Evolutionary conservation across 208 protist species (phyloP).

Genomic region (Porcisia hertigi): DNA sequence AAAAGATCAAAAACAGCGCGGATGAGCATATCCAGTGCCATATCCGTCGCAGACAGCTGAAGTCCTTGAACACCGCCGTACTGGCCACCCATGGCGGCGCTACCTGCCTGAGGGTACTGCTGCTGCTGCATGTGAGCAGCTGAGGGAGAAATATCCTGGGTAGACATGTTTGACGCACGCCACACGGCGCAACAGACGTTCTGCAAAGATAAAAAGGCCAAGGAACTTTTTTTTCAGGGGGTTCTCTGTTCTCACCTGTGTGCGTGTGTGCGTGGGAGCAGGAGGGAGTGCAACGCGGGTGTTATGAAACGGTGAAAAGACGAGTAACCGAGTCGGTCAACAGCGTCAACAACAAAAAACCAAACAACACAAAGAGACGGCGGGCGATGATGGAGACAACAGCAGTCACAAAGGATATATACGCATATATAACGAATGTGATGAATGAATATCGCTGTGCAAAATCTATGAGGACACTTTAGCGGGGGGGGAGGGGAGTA

Average conservation of each 20-base stretch:
- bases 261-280: not conserved
- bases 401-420: no score
- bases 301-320: not conserved
- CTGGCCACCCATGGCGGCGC: slow-evolving; percentile 14
- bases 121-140: slow-evolving; percentile 1
- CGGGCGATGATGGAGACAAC: not conserved
- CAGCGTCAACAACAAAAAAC: no score
- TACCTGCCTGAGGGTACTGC: slow-evolving; percentile 7
- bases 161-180: slow-evolving; percentile 7
- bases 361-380: not conserved
- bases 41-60: slow-evolving; percentile 20
- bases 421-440: not conserved
- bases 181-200: not conserved
- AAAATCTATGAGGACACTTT: no score
- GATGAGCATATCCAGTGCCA: slow-evolving; percentile 50
- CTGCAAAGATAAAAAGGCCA: not conserved
- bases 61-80: slow-evolving; percentile 15
- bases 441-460: not conserved
- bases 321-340: no score
- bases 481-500: no score
- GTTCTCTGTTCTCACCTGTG: not conserved
- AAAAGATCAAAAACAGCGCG: slow-evolving; percentile 50
- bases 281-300: not conserved
- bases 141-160: slow-evolving; percentile 12
- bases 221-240: no score